Evolutionary conservation across 768 basidiomycete species (phyloP).

Genomic region (Saitozyma sp.): DNA sequence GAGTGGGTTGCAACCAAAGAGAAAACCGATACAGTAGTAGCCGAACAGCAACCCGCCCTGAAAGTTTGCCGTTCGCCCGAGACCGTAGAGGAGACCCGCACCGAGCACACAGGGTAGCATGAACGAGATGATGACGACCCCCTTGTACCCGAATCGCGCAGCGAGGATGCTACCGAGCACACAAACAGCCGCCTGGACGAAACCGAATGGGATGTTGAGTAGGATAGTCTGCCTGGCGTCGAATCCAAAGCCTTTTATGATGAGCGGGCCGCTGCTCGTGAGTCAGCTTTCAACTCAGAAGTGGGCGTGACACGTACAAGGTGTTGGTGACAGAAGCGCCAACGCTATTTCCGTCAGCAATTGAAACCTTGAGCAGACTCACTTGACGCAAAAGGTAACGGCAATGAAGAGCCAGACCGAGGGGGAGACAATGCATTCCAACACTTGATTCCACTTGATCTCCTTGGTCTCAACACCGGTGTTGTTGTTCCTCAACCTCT

Average conservation of each 20-base stretch:
- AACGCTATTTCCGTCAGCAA: constrained; percentile 54
- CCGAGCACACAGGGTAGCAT: constrained; percentile 12
- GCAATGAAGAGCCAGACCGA: constrained; percentile 56
- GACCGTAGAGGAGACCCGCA: constrained; percentile 14
- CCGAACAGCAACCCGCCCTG: constrained; percentile 28
- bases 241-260: constrained; percentile 58
- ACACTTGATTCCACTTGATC: constrained; percentile 28
- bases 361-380: constrained; percentile 1
- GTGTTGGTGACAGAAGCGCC: constrained; percentile 25
- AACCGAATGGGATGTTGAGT: constrained; percentile 59
- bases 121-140: constrained; percentile 8
- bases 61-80: too few species aligned
- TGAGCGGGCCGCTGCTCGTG: constrained; percentile 54
- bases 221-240: constrained; percentile 55
- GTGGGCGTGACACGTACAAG: too few species aligned
- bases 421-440: constrained; percentile 45
- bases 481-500: too few species aligned
- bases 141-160: constrained; percentile 8
- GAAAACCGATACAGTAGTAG: constrained; percentile 49
- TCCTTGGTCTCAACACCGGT: too few species aligned
- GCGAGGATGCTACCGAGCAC: constrained; percentile 52
- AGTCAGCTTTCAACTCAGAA: too few species aligned
- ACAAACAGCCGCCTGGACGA: constrained; percentile 53
- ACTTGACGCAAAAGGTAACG: constrained; percentile 52
- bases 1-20: constrained; percentile 49